These are phyloP conservation scores for Orbilia javanica DNA, from an alignment of 2,329 filamentous ascomycete genomes.

Conservation along the genomic window DNA sequence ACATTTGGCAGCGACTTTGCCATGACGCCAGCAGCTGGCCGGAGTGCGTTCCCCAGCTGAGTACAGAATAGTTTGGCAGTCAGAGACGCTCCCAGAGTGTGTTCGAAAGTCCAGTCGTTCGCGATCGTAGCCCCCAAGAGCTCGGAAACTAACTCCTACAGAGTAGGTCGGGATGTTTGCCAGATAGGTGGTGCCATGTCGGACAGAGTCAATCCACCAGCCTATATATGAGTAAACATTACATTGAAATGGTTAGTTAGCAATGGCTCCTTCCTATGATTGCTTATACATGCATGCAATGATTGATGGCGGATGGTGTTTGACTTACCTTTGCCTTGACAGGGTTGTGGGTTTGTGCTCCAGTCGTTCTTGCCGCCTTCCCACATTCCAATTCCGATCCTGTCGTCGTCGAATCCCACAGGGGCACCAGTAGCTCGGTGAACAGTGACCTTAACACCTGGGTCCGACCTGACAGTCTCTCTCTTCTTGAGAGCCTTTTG, in stretches of 20 bases:
- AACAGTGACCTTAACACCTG: not conserved
- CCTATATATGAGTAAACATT: not conserved
- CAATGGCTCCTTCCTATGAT: not conserved
- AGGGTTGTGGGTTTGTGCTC: constrained; percentile 9
- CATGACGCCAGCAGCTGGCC: constrained; percentile 32
- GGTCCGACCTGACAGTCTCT: not conserved
- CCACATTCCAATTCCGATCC: constrained; percentile 41
- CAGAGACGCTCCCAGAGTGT: not conserved
- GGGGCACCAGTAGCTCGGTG: not conserved
- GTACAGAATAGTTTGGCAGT: not conserved
- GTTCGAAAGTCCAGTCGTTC: constrained; percentile 2
- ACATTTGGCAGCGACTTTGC: not conserved
- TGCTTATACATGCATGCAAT: no score
- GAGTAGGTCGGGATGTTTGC: not conserved
- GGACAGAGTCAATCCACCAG: constrained; percentile 14
- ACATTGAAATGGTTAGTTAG: not conserved
- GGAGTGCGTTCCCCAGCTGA: constrained; percentile 5
- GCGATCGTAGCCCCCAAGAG: not conserved
- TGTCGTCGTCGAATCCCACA: not conserved
- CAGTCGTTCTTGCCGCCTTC: constrained; percentile 10
- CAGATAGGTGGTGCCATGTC: not conserved
- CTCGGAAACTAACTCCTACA: constrained; percentile 23
- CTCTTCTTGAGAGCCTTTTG: constrained; percentile 15
- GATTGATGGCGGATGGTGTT: no score
- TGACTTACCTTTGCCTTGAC: constrained; percentile 38